Percentiles rank a stretch among this genome's conserved stretches.
These are phyloP conservation scores for Ophiostoma australiae DNA, from an alignment of 2,329 filamentous ascomycete species.

Conservation along the genomic window DNA sequence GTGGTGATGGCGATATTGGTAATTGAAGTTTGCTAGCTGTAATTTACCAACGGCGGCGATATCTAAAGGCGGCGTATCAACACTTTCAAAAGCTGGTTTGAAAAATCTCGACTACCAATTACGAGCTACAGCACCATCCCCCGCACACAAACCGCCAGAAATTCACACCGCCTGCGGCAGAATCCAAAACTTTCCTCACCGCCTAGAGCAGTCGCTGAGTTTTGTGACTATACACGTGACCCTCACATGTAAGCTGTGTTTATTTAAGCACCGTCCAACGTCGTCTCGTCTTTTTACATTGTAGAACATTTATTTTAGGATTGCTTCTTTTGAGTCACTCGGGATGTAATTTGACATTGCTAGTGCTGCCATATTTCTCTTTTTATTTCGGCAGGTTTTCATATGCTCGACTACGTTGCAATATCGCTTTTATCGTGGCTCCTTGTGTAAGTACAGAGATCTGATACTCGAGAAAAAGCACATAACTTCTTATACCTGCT, in stretches of 20 bases:
- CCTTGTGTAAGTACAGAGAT: too few relatives aligned
- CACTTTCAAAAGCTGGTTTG: background rate
- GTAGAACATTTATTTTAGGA: background rate
- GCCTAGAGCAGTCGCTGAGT: background rate
- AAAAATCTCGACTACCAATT: background rate
- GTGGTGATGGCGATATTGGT: background rate
- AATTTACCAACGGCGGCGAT: background rate
- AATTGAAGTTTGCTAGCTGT: background rate
- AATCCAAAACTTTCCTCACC: conserved; percentile 31
- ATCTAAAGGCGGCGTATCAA: background rate
- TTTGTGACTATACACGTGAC: background rate
- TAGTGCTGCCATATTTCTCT: background rate
- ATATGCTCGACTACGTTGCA: too few relatives aligned
- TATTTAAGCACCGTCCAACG: background rate
- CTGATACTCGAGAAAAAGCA: too few relatives aligned
- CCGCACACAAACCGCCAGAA: background rate
- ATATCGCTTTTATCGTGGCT: too few relatives aligned
- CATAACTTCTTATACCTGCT: too few relatives aligned
- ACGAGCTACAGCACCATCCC: background rate
- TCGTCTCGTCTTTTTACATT: background rate
- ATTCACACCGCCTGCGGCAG: conserved; percentile 33
- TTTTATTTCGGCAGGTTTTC: background rate
- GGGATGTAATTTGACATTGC: background rate
- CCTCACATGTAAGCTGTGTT: too few relatives aligned
- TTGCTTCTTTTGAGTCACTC: background rate